phyloP scores from a whole-genome alignment of 2,329 filamentous ascomycete species.

The Neofusicoccum umdonicola region DNA sequence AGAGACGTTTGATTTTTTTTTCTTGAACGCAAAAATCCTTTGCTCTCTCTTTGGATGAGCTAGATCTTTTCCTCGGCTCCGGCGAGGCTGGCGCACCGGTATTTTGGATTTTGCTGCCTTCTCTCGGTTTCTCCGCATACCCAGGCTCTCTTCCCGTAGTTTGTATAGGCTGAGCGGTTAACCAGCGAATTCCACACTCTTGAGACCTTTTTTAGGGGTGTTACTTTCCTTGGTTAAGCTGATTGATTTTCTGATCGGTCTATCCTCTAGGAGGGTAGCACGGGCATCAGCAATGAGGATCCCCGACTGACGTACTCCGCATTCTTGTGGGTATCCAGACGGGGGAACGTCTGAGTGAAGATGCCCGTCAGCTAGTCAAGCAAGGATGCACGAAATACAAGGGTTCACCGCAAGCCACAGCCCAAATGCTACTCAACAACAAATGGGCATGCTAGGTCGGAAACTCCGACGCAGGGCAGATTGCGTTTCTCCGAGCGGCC shows the following conservation, averaged over 20 bases:
- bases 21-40: not conserved
- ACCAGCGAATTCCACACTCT: not conserved
- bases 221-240: not conserved
- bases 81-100: not conserved
- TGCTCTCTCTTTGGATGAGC: not conserved
- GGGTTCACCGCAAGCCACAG: too few relatives aligned
- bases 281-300: too few relatives aligned
- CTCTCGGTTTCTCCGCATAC: slow-evolving; percentile 13
- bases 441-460: too few relatives aligned
- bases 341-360: too few relatives aligned
- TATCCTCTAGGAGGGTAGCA: not conserved
- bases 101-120: not conserved
- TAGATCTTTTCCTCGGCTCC: not conserved
- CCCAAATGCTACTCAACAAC: too few relatives aligned
- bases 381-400: too few relatives aligned
- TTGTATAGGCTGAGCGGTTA: slow-evolving; percentile 7
- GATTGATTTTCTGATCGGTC: not conserved
- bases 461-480: too few relatives aligned
- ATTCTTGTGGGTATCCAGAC: too few relatives aligned
- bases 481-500: too few relatives aligned
- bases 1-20: not conserved
- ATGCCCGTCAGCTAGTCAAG: too few relatives aligned
- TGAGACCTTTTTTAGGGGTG: not conserved
- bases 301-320: too few relatives aligned
- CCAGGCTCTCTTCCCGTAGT: not conserved